Conservation (phyloP, 345 rosid species). For the Erodium maritimum region DNA sequence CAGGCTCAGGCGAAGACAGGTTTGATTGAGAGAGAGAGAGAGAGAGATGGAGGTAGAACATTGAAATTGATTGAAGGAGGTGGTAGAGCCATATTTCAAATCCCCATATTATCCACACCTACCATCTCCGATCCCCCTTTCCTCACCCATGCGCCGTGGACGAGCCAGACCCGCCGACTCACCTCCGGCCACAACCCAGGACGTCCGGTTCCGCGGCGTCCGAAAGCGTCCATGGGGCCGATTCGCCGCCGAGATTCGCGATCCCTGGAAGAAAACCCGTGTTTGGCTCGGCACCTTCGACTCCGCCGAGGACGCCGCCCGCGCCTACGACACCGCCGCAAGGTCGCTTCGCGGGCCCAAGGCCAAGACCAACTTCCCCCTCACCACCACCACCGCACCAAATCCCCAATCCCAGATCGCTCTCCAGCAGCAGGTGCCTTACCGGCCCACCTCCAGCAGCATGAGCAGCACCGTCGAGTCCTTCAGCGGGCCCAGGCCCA, state of each 20-base stretch:
- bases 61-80: no score
- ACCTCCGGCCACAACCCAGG: not conserved
- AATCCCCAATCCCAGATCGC: not conserved
- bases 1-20: no score
- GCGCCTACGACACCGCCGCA: constrained; percentile 84
- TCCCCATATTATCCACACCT: not conserved
- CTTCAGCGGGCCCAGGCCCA: constrained; percentile 14
- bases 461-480: constrained; percentile 32
- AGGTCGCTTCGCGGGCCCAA: constrained; percentile 72
- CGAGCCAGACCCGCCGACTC: constrained; percentile 3
- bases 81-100: no score
- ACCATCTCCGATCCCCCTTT: not conserved
- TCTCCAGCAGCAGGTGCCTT: not conserved
- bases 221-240: constrained; percentile 32
- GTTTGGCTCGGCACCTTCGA: constrained; percentile 95
- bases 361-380: constrained; percentile 47
- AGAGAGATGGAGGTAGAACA: no score
- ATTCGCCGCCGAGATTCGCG: constrained; percentile 37
- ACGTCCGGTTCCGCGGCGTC: constrained; percentile 24
- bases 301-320: constrained; percentile 84
- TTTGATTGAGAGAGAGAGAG: no score
- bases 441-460: constrained; percentile 16
- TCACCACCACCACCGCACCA: not conserved
- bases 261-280: constrained; percentile 68
- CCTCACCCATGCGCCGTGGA: constrained; percentile 9